Base-by-base conservation (phyloP, 441 rosid genomes). In the Pelargonium cotyledonis region DNA sequence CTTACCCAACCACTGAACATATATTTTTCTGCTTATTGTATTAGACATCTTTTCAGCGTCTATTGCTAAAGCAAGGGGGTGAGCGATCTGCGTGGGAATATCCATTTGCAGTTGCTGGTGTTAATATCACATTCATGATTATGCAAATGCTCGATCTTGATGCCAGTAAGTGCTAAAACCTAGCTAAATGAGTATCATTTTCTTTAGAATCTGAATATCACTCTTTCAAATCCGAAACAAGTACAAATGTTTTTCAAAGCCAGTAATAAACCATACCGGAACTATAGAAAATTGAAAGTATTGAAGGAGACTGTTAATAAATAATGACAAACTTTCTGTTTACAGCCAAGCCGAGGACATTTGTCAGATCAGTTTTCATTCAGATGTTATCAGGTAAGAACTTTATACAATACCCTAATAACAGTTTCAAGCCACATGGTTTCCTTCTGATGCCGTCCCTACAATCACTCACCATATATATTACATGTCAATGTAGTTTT, bases 71-170 rank as follows among this genome's bases (percentile, higher is more conserved):
- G 80, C 89, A 89, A 44, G 96, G 83, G 60, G 98, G 96, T 23
- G 80, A 87, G 70, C 78, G 94, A 83, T 84, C 96, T 7, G 94
- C 84, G 0, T 92, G 96, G 98, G 97, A 92, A 66, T 92, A 92
- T 69, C 98, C 98, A n/a, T 92, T 92, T 63, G 98, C 98, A 67
- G 98, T 92, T 76, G 98, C 96, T 57, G 98, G 98, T 29, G 90
- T 92, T 66, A 92, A 92, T 76, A 76, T 92, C 26, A 92, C 98
- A 5, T 92, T 92, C 85, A 92, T 92, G 98, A 81, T 92, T 75
- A 90, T 88, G 88, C 98, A 89, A 82, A 90, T 90, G 96, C 95
- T 92, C 1, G 96, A 89, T 68, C 94, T 92, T 60, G 94, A 90
- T 61, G 88, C 96, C n/a, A 70, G 96, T 92, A 71, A 85, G 94